Evolutionary conservation across 2,329 filamentous ascomycete genomes (phyloP), one percentile per base, ranked within the genome.

Genomic region (Cytospora mali): DNA sequence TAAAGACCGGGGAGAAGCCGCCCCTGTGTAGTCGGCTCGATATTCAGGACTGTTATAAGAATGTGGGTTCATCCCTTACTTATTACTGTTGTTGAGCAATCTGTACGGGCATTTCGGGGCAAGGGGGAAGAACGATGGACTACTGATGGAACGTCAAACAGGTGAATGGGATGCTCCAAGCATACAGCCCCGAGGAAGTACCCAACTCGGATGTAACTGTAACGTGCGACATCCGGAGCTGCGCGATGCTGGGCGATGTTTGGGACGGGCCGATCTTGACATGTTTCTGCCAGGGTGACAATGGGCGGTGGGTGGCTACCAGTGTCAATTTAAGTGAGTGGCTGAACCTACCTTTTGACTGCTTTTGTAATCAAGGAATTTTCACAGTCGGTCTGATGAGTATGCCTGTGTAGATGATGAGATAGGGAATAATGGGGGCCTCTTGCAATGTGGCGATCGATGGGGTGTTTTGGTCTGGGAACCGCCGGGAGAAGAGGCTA

Each of bases 231-330:
- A 42, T 62, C 23, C 59, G 62, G 46, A 65, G 59, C 48, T 65
- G 63, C 35, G 63, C 63, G 2, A 59, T 65, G 2, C 50, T 57
- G 31, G 28, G 53, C 21, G 51, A 59, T 35, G 31, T 35, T 10
- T 62, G 59, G 63, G 60, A 65, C 18, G 63, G 63, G 33, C 60
- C 60, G 1, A 7, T 65, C 14, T 59, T 65, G 23, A 62, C 39
- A 11, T 65, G 63, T 29, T 58, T 42, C 13, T 65, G 63, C 11
- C 51, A 46, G 23, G 46, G 39, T n/a, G 42, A 39, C 23, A 49
- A 13, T 6, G 55, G 46, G 27, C 18, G 29, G 1, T 57, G 39
- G n/a, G 28, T 28, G n/a, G 31, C 50, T 6, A 42, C 63, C 6
- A 62, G 51, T 7, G 39, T 65, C 5, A 48, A 65, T 25, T 21